A percentile compares a stretch with the other conserved stretches of the same genome.
phyloP scores from a whole-genome alignment of 257 asterid species.

The Haberlea rhodopensis region DNA sequence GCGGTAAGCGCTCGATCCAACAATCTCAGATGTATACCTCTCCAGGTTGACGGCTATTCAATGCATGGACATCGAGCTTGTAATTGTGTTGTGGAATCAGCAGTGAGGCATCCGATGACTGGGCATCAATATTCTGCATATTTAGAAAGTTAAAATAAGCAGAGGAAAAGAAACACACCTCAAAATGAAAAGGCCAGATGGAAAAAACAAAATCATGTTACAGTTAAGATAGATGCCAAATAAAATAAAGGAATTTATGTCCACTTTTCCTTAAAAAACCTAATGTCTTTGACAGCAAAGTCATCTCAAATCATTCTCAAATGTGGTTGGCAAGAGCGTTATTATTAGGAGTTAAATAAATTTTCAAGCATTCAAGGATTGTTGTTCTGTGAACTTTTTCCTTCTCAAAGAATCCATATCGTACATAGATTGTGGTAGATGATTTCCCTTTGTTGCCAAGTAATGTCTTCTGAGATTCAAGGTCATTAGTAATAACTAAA shows the following conservation, averaged over 20 bases:
- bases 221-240: not conserved
- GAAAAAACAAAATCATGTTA: not conserved
- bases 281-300: not conserved
- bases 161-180: conserved; percentile 6
- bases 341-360: not conserved
- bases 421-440: not conserved
- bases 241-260: not conserved
- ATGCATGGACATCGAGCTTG: conserved; percentile 87
- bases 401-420: not conserved
- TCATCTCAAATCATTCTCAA: not conserved
- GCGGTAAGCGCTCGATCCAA: no score
- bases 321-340: not conserved
- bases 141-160: conserved; percentile 30
- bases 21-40: conserved; percentile 60
- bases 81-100: conserved; percentile 94
- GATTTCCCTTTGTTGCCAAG: not conserved
- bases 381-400: not conserved
- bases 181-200: not conserved
- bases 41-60: conserved; percentile 93
- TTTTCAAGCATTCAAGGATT: not conserved
- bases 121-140: conserved; percentile 64
- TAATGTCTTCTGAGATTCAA: not conserved
- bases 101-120: conserved; percentile 74
- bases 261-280: not conserved
- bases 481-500: not conserved